phyloP scores from a whole-genome alignment of 176 grass and related monocot genomes.

The Cenchrus fungigraminus region DNA sequence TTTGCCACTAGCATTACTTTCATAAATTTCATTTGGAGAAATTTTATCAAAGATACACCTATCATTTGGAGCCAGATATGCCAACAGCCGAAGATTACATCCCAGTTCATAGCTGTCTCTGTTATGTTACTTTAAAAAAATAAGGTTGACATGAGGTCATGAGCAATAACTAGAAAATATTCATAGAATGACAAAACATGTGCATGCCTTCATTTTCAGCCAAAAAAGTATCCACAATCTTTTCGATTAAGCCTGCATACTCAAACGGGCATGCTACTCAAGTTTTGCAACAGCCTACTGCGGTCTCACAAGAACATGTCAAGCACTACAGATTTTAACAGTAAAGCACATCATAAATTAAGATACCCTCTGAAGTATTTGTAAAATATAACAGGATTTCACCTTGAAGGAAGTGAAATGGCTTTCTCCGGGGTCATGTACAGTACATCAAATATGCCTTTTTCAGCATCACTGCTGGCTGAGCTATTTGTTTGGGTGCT shows the following conservation, averaged over 20 bases:
- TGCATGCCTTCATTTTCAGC: background rate
- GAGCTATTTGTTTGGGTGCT: slow-evolving; percentile 72
- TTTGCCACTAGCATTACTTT: background rate
- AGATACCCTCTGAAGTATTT: background rate
- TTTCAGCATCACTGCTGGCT: slow-evolving; percentile 63
- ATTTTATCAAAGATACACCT: background rate
- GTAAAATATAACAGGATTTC: slow-evolving; percentile 23
- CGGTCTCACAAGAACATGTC: background rate
- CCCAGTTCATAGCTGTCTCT: background rate
- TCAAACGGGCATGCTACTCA: background rate
- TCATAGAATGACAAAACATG: background rate
- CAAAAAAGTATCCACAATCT: background rate
- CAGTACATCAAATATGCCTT: slow-evolving; percentile 70
- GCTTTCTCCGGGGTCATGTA: slow-evolving; percentile 97
- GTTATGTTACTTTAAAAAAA: background rate
- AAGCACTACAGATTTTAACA: background rate
- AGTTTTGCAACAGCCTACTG: slow-evolving; percentile 6
- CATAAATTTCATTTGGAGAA: background rate
- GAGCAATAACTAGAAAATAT: background rate
- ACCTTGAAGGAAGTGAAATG: slow-evolving; percentile 73
- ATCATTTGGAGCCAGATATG: background rate
- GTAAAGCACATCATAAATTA: background rate
- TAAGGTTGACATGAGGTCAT: background rate
- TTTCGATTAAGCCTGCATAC: background rate
- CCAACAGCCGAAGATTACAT: background rate